Evolutionary conservation across 2,329 filamentous ascomycete genomes (phyloP).

Genomic region (Phialocephala subalpina): DNA sequence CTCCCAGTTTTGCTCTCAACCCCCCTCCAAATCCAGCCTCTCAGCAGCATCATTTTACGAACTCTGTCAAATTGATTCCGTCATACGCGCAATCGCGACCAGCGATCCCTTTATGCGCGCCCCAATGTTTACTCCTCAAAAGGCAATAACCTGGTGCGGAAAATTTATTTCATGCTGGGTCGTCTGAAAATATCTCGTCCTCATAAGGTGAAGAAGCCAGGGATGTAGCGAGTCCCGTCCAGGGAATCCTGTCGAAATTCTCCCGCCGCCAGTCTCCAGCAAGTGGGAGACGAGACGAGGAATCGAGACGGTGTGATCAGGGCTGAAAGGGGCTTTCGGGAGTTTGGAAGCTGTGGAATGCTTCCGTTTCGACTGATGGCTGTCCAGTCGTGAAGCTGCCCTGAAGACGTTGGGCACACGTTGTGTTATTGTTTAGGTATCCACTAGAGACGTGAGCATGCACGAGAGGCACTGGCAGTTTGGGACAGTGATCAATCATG

Average conservation of each 20-base stretch:
- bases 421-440: conserved; percentile 11
- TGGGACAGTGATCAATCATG: not conserved
- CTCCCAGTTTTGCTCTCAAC: not conserved
- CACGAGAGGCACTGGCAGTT: not conserved
- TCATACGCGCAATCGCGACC: conserved; percentile 36
- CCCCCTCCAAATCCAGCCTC: not conserved
- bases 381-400: conserved; percentile 15
- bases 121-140: conserved; percentile 11
- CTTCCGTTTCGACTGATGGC: conserved; percentile 11
- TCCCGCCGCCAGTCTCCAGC: conserved; percentile 36
- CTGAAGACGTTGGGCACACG: conserved; percentile 19
- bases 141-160: conserved; percentile 19
- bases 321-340: conserved; percentile 5
- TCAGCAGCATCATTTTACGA: conserved; percentile 17
- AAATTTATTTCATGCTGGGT: conserved; percentile 5
- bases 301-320: conserved; percentile 21
- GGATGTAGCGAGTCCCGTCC: conserved; percentile 30
- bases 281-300: conserved; percentile 40
- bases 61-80: conserved; percentile 27
- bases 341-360: conserved; percentile 2
- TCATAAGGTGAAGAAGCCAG: conserved; percentile 32
- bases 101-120: conserved; percentile 28
- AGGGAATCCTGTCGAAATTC: conserved; percentile 34
- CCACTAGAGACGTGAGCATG: not conserved
- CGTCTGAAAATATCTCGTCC: conserved; percentile 29